phyloP scores from a whole-genome alignment of 2,329 filamentous ascomycete species.

The Dactylellina drechsleri region DNA sequence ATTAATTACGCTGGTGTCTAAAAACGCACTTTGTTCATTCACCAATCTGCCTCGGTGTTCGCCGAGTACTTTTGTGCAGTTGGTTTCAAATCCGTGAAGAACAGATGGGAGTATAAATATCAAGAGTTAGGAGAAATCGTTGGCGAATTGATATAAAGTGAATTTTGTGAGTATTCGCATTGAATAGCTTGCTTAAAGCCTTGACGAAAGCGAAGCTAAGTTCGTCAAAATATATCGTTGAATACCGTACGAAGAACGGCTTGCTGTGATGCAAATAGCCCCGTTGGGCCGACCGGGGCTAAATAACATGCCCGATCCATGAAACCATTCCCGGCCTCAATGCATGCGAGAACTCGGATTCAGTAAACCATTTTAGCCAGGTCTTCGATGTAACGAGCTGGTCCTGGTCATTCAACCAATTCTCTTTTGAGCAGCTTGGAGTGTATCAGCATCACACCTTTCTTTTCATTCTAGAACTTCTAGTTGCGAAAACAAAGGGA shows the following conservation, averaged over 20 bases:
- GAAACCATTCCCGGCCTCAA: conserved; percentile 31
- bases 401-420: not conserved
- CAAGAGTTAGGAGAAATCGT: not conserved
- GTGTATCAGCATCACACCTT: conserved; percentile 35
- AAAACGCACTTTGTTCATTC: not conserved
- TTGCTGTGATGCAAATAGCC: conserved; percentile 1
- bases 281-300: conserved; percentile 27
- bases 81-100: not conserved
- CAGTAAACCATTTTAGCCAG: conserved; percentile 40
- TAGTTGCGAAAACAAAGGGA: conserved; percentile 7
- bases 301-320: conserved; percentile 26
- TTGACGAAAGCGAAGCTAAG: conserved; percentile 32
- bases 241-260: not conserved
- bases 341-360: conserved; percentile 42
- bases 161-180: not conserved
- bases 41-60: conserved; percentile 29
- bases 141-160: conserved; percentile 8
- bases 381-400: conserved; percentile 23
- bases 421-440: conserved; percentile 43
- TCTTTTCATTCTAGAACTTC: conserved; percentile 11
- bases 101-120: conserved; percentile 1
- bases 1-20: not conserved
- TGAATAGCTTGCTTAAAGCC: not conserved
- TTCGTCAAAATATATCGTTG: not conserved
- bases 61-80: not conserved